phyloP scores from a whole-genome alignment of 2,329 filamentous ascomycete species.

The Blumeria graminis region DNA sequence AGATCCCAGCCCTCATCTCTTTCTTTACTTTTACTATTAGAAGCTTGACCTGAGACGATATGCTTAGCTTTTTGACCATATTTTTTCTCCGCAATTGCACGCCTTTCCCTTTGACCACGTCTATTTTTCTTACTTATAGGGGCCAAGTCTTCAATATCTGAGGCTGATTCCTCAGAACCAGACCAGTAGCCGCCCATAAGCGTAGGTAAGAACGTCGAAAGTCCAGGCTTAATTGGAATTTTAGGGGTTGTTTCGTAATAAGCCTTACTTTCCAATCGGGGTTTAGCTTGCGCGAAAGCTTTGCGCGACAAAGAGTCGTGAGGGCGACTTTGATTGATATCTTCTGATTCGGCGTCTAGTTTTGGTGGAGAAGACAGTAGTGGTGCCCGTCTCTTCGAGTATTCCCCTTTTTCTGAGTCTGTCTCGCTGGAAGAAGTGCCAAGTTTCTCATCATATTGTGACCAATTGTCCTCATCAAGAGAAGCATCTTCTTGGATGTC shows the following conservation, averaged over 20 bases:
- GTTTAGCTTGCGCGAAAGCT: conserved; percentile 3
- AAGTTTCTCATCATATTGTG: conserved; percentile 12
- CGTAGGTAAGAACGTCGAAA: conserved; percentile 41
- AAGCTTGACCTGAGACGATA: conserved; percentile 10
- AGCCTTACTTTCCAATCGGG: conserved; percentile 7
- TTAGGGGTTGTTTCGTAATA: conserved; percentile 3
- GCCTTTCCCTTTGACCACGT: conserved; percentile 52
- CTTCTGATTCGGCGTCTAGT: background rate
- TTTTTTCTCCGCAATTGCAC: conserved; percentile 61
- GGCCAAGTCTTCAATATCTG: conserved; percentile 37
- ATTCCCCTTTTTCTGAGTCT: conserved; percentile 10
- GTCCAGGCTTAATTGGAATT: conserved; percentile 3
- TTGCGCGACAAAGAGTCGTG: background rate
- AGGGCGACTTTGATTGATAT: conserved; percentile 1
- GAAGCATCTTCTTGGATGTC: conserved; percentile 5
- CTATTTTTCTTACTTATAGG: conserved; percentile 42
- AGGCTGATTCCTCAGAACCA: conserved; percentile 40
- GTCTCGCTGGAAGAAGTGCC: conserved; percentile 15
- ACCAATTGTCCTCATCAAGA: conserved; percentile 10
- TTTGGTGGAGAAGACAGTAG: conserved; percentile 7
- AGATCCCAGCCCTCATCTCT: conserved; percentile 33
- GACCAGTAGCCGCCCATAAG: conserved; percentile 63
- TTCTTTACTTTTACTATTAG: conserved; percentile 3
- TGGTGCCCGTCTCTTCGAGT: conserved; percentile 4
- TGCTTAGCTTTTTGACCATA: conserved; percentile 38